Base-by-base conservation (phyloP, 768 basidiomycete genomes). In the Megacollybia marginata region DNA sequence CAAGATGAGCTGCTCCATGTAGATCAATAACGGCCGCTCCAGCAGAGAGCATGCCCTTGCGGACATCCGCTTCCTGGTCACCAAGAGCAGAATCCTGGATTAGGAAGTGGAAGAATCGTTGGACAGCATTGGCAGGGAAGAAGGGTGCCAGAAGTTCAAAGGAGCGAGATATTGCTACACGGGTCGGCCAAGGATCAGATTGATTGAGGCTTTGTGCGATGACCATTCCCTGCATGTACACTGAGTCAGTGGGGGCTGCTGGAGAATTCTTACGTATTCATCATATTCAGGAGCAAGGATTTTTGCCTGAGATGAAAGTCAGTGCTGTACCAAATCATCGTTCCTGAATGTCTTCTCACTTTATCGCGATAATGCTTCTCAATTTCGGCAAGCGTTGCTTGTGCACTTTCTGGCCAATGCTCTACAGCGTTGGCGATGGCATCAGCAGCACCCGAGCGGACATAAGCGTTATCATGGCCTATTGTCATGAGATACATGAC, bases 281-380 rank as follows among this genome's bases (percentile, higher is more conserved):
- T 98, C 96, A 59, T 89, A 97, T 63, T 96, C 91, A 1, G 94
- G 93, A 4, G 85, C 83, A 4, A 95, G 76, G 35, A 89, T 76
- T 63, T 86, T 92, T 2, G 92, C 89, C 87, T 88, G 49, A 7
- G 42, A 48, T 13, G 38, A 33, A 23, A 33, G 16, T 43, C 28
- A 23, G 4, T 4, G 3, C 38, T 6, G 23, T 28, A 28, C 23
- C 23, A 28, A 43, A 16, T 32, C 12, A 6, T n/a, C 32, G 18
- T 16, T 16, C 36, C 18, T n/a, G 20, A 36, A 18, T 43, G 33
- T 31, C 18, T 28, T 47, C 63, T 20, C 42, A 83, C 89, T 76
- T 91, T 95, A 48, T 92, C 92, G 11, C 81, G 80, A 66, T 95
- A 97, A 54, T 85, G 77, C 0, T 73, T 76, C 59, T 89, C 71